Base-by-base conservation (phyloP, 345 rosid species). In the Citrus sp. region DNA sequence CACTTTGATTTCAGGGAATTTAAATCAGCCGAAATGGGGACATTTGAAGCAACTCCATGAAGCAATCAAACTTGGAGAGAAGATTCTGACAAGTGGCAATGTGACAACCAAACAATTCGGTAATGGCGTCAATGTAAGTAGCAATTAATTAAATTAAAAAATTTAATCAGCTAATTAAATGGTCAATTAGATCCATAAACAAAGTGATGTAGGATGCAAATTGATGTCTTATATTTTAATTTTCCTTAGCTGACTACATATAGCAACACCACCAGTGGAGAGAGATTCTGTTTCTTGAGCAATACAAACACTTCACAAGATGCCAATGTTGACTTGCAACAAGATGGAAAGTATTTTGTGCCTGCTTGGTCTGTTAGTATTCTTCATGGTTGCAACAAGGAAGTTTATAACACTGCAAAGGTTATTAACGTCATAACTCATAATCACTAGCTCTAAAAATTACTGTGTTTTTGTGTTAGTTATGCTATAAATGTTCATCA, bases 361-460 rank as follows among this genome's bases (percentile, higher is more conserved):
- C 85, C 82, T 7, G 72, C 82, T 63, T 85, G 84, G 83, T 82
- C 85, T 5, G 82, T 80, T 38, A 74, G 54, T 38, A 70, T 72
- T 66, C 79, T 82, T 34, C 35, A 49, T 30, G 77, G 77, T 56
- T 75, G 87, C 56, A 62, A 62, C 58, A 75, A 59, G 4, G 79
- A 82, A 73, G 58, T 78, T 74, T 77, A 49, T 70, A 84, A 67
- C 54, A 80, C 85, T 28, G 87, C 87, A 28, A 84, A 67, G 83
- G 86, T 80, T 32, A 77, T 4, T 4, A 60, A n/a, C 0, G 3
- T 13, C 51, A 46, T 46, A 46, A 12, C 51, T 46, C 51, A 12
- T 46, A 0, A 46, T 46, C 1, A 46, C 51, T 46, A 46, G 51
- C 16, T 46, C 51, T 12, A 46, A 46, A 13, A 46, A 46, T 16